Evolutionary conservation across 139 green algal species (phyloP).

Genomic region (Volvox reticuliferus): DNA sequence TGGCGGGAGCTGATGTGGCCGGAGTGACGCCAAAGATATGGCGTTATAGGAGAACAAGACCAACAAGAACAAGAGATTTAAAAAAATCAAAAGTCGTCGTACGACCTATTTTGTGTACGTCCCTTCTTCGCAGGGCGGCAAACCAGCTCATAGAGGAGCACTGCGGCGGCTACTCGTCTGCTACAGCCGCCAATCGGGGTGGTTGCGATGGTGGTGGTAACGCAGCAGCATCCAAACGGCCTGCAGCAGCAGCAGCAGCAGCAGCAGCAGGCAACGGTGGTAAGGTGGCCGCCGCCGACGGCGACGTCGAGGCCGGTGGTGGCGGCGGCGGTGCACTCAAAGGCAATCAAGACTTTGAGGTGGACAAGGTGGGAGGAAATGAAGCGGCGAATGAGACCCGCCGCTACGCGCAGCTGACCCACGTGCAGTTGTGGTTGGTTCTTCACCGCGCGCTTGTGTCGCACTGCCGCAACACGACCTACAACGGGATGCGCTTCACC

Average conservation of each 20-base stretch:
- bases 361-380: neutral
- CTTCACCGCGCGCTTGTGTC: neutral
- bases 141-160: slow-evolving; percentile 7
- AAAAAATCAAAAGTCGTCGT: no score
- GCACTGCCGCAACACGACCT: slow-evolving; percentile 21
- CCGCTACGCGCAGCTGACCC: neutral
- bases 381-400: neutral
- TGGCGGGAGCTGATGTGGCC: no score
- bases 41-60: no score
- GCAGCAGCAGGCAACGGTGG: no score
- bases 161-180: neutral
- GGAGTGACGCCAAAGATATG: no score
- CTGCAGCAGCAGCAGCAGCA: neutral
- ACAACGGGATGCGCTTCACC: slow-evolving; percentile 11
- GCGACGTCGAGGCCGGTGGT: neutral
- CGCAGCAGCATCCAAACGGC: neutral
- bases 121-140: neutral
- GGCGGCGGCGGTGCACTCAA: neutral
- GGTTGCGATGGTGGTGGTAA: no score
- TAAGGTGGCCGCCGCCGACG: neutral
- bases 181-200: neutral
- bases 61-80: no score
- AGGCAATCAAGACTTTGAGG: neutral
- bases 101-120: neutral
- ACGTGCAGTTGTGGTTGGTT: slow-evolving; percentile 12